Percentiles rank a stretch among this genome's conserved stretches.
Evolutionary conservation across 768 basidiomycete species (phyloP).

Genomic region (Lactarius quietus): DNA sequence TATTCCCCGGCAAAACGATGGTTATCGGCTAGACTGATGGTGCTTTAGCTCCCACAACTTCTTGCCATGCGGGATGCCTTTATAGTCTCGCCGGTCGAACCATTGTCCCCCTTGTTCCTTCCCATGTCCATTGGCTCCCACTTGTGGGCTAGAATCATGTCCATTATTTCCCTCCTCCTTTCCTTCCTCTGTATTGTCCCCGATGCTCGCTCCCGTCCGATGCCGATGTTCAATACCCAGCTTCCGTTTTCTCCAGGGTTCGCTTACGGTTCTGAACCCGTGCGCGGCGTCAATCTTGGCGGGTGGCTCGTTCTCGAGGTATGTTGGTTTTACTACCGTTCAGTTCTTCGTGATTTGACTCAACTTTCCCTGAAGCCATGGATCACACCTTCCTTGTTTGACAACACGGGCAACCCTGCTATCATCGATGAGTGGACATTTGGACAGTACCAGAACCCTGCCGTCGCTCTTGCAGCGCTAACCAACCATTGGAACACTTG

Average conservation of each 20-base stretch:
- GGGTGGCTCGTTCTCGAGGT: conserved; percentile 58
- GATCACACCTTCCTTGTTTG: conserved; percentile 76
- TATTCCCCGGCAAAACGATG: background rate
- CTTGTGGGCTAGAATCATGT: conserved; percentile 13
- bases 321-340: conserved; percentile 19
- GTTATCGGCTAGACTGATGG: background rate
- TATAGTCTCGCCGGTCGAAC: background rate
- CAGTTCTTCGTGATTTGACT: background rate
- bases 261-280: conserved; percentile 67
- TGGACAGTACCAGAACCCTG: conserved; percentile 52
- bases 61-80: background rate
- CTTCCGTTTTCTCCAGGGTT: conserved; percentile 49
- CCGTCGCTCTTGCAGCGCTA: conserved; percentile 49
- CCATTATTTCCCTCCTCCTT: conserved; percentile 24
- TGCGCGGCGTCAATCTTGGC: conserved; percentile 83
- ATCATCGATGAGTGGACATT: conserved; percentile 83
- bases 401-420: conserved; percentile 51
- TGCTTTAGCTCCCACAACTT: background rate
- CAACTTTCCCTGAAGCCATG: conserved; percentile 45
- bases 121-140: conserved; percentile 22
- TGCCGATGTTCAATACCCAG: background rate
- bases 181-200: conserved; percentile 33
- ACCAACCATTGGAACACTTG: conserved; percentile 75
- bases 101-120: conserved; percentile 8
- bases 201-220: conserved; percentile 29